phyloP scores from a whole-genome alignment of 306 rosid genomes.

The Fagus crenata region DNA sequence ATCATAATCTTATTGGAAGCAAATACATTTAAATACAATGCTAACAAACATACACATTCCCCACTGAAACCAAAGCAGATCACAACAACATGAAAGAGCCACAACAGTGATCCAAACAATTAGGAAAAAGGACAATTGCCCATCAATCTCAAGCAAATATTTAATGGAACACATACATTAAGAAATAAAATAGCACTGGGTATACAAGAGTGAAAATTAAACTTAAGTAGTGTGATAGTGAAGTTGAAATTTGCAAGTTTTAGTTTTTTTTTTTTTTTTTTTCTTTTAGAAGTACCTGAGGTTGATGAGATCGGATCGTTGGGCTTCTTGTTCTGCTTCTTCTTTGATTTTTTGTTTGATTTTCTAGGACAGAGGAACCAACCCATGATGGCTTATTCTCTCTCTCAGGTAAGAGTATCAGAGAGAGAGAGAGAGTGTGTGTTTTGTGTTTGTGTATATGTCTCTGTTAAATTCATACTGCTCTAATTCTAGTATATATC shows the following conservation, averaged over 20 bases:
- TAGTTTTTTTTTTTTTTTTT: background rate
- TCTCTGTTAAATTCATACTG: background rate
- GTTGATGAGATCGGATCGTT: constrained; percentile 52
- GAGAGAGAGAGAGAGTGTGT: constrained; percentile 13
- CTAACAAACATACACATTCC: background rate
- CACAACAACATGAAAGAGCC: constrained; percentile 24
- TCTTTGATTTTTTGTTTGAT: constrained; percentile 35
- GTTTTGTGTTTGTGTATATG: background rate
- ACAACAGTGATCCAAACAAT: constrained; percentile 10
- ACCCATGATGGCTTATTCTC: constrained; percentile 42
- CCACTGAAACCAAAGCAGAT: constrained; percentile 10
- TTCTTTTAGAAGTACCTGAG: constrained; percentile 40
- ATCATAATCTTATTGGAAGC: background rate
- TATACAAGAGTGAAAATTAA: constrained; percentile 5
- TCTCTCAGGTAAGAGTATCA: constrained; percentile 19
- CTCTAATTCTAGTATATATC: background rate
- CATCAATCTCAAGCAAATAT: constrained; percentile 22
- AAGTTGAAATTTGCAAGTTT: background rate
- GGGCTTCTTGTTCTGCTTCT: constrained; percentile 35
- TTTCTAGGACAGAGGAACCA: constrained; percentile 52
- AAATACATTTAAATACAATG: background rate
- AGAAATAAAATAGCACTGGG: background rate
- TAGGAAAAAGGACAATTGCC: background rate
- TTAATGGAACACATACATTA: background rate
- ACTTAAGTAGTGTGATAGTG: background rate